These are phyloP conservation scores for Exophiala mesophila DNA, from an alignment of 2,329 filamentous ascomycete species.

Conservation along the genomic window DNA sequence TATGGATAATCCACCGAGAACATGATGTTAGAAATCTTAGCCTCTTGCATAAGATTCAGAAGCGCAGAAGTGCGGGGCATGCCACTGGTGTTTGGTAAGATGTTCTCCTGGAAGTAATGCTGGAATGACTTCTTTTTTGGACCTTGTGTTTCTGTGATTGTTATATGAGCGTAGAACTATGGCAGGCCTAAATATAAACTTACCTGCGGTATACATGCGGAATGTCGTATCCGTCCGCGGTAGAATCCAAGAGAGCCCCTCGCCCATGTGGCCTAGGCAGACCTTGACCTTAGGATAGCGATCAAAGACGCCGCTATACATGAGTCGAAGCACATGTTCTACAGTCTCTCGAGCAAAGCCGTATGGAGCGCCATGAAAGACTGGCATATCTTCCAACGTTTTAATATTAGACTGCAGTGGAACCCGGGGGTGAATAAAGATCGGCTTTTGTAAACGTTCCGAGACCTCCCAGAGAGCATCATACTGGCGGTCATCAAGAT, in stretches of 20 bases:
- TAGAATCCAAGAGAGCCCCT: slow-evolving; percentile 52
- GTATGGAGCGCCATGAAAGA: slow-evolving; percentile 27
- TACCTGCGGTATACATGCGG: slow-evolving; percentile 9
- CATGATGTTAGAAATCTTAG: slow-evolving; percentile 35
- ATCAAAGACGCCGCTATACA: slow-evolving; percentile 52
- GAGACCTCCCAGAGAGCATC: slow-evolving; percentile 39
- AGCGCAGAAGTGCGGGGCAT: slow-evolving; percentile 31
- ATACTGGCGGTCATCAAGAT: slow-evolving; percentile 42
- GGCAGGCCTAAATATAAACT: too few relatives aligned
- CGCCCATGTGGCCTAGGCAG: slow-evolving; percentile 50
- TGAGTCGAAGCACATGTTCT: slow-evolving; percentile 40
- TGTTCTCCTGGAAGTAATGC: slow-evolving; percentile 13
- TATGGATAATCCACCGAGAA: slow-evolving; percentile 36
- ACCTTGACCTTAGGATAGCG: slow-evolving; percentile 51
- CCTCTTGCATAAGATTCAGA: slow-evolving; percentile 36
- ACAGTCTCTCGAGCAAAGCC: slow-evolving; percentile 36
- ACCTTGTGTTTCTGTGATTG: slow-evolving; percentile 12
- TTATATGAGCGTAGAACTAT: neutral
- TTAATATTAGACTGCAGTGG: slow-evolving; percentile 9
- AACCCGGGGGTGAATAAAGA: slow-evolving; percentile 49
- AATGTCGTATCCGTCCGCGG: slow-evolving; percentile 18
- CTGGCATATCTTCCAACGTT: slow-evolving; percentile 22
- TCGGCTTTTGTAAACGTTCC: slow-evolving; percentile 43
- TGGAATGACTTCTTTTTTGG: slow-evolving; percentile 11
- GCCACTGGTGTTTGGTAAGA: slow-evolving; percentile 11